Base-by-base conservation (phyloP, 768 basidiomycete species). In the Hericium alpestre region DNA sequence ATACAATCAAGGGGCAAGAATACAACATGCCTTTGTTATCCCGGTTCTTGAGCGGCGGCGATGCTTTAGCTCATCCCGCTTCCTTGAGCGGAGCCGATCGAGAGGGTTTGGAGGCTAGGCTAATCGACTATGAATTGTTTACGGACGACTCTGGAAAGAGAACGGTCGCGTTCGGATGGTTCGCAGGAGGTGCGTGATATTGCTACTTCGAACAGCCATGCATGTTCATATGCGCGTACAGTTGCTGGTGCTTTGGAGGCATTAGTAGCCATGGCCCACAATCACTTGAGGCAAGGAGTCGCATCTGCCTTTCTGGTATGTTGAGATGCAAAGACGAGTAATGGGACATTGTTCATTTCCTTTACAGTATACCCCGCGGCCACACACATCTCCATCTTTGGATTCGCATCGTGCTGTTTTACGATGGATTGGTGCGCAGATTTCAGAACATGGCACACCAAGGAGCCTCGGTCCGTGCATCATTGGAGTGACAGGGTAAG, bases 151-250 rank as follows among this genome's bases (percentile, higher is more conserved):
- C 73, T 23, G 87, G 85, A 3, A 87, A 87, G 67, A 74, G 93
- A 20, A 87, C 86, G 0, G 90, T 93, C 16, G 92, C 86, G 0
- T 95, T 96, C 72, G 93, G 93, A 1, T 93, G 85, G 84, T 91
- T 86, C 63, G 93, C 93, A 0, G 93, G 93, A 69, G 87, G 90
- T 90, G 58, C 53, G 80, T 63, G 23, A 32, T 0, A 51, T 9
- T 39, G 11, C n/a, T 25, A 32, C 4, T 32, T 9, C 32, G 32
- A 32, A 22, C 38, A 37, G 38, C 16, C 10, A 23, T 15, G 41
- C 20, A 50, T 15, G 18, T 12, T 20, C 11, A 32, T 25, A 54
- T 15, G 11, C 16, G 6, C 9, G 54, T n/a, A 55, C 67, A 92
- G 90, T 90, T 57, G 89, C 89, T 11, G 93, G 92, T 12, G 84